Conservation (phyloP, 2,329 filamentous ascomycete genomes). For the Cytospora paraplurivora region DNA sequence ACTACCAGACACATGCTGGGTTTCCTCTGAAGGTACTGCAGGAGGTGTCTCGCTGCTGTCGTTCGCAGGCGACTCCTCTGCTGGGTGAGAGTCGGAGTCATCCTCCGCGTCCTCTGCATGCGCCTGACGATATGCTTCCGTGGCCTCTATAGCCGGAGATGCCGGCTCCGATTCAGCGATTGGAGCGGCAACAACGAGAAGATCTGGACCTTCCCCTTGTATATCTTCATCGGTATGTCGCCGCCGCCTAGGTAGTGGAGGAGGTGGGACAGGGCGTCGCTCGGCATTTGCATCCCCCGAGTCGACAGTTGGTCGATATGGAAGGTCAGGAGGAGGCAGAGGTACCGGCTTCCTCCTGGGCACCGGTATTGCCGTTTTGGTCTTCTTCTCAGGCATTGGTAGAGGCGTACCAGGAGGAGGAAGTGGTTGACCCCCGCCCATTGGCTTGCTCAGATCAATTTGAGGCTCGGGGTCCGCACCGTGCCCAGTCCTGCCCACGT, state of each 20-base stretch:
- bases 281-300: constrained; percentile 23
- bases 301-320: constrained; percentile 28
- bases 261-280: constrained; percentile 43
- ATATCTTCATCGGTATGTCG: constrained; percentile 41
- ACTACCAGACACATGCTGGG: background rate
- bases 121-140: constrained; percentile 34
- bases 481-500: constrained; percentile 37
- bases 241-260: constrained; percentile 52
- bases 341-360: constrained; percentile 67
- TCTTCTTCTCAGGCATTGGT: constrained; percentile 65
- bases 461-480: constrained; percentile 30
- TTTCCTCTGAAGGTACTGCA: constrained; percentile 11
- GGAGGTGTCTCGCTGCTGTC: constrained; percentile 17
- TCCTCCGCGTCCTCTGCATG: constrained; percentile 41
- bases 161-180: constrained; percentile 59
- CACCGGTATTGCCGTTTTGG: constrained; percentile 58
- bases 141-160: constrained; percentile 49
- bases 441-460: constrained; percentile 63
- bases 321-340: constrained; percentile 46
- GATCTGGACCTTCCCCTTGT: constrained; percentile 47
- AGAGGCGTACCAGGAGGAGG: constrained; percentile 80
- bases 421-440: constrained; percentile 79
- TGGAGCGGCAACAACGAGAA: constrained; percentile 68
- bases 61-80: constrained; percentile 8
- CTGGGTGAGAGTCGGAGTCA: constrained; percentile 18